A percentile compares a stretch with the other conserved stretches of the same genome.
phyloP scores from a whole-genome alignment of 352 stramenopile genomes.

The Globisporangium alternatum region DNA sequence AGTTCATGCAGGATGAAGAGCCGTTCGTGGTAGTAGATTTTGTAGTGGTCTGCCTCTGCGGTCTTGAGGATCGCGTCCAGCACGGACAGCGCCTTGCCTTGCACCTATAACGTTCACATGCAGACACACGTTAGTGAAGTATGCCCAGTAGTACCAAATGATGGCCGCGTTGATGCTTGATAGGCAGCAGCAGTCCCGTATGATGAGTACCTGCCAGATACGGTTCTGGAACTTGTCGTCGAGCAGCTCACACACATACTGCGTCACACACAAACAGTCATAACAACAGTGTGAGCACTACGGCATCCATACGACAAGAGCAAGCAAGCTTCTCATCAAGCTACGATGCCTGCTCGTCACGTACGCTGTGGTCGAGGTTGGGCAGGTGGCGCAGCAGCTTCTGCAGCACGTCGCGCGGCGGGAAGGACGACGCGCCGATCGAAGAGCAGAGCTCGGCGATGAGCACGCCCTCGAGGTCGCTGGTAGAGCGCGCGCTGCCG shows the following conservation, averaged over 20 bases:
- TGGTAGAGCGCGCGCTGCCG: constrained; percentile 24
- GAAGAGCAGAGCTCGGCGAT: constrained; percentile 78
- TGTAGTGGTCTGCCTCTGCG: constrained; percentile 54
- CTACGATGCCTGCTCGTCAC: constrained; percentile 2
- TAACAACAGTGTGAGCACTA: background rate
- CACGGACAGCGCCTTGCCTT: constrained; percentile 77
- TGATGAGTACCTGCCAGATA: constrained; percentile 54
- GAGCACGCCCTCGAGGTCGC: constrained; percentile 65
- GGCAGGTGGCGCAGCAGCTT: constrained; percentile 73
- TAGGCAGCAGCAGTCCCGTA: background rate
- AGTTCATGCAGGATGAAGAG: constrained; percentile 55
- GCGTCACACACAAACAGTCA: background rate
- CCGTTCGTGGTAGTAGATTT: constrained; percentile 57
- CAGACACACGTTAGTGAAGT: too few species aligned
- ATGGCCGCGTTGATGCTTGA: too few species aligned
- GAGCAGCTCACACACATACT: constrained; percentile 85
- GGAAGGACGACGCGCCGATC: constrained; percentile 76
- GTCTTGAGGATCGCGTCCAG: constrained; percentile 68
- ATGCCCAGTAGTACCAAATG: background rate
- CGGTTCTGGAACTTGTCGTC: constrained; percentile 81
- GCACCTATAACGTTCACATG: constrained; percentile 25
- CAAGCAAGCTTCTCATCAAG: background rate
- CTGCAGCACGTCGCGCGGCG: constrained; percentile 70
- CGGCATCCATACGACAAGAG: background rate
- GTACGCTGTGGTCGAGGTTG: constrained; percentile 67